Base-by-base conservation (phyloP, 805 yeast species). In the Metschnikowia baotianmanensis region DNA sequence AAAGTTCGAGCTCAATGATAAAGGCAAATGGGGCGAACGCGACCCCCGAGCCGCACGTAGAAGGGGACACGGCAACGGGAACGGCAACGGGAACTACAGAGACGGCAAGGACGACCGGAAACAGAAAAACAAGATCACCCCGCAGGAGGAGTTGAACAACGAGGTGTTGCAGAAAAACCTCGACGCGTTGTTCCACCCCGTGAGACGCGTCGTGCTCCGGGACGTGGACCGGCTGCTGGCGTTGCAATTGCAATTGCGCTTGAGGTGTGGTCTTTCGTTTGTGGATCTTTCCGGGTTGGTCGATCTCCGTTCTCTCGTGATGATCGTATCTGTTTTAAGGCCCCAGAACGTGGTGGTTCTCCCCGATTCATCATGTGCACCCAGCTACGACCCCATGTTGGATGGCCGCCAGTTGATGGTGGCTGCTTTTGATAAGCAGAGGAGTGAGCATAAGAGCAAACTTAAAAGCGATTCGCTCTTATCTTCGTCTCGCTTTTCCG, bases 261-360 rank as follows among this genome's bases (percentile, higher is more conserved):
- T n/a, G n/a, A n/a, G 82, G 43, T 89, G 96, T 62, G 83, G 82
- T 1, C 61, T 90, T 6, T 76, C 86, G 2, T 88, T 69, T 56
- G 77, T 91, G 41, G 97, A 91, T 57, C 69, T 90, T 33, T 77
- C 89, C 12, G 96, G 96, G 16, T 63, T 84, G 15, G 91, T 87
- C 0, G 97, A 93, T 57, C 67, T 82, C 47, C 73, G 96, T 47
- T 91, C 99, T 0, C 64, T 87, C 42, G 73, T 81, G 33, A 78
- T 86, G 61, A 85, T 90, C 40, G 71, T 88, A 31, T 86, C 93
- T 17, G 74, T 83, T 2, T 64, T 93, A 39, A 85, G 86, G 53
- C 96, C 98, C 4, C 75, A 80, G 36, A 82, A 82, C 50, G 69
- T 90, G 34, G 65, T 91, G 9, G 59, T 84, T 19, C 59, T 77